Evolutionary conservation across 2,329 filamentous ascomycete genomes (phyloP), one percentile per base, ranked within the genome.

Genomic region (Aschersonia sp.): DNA sequence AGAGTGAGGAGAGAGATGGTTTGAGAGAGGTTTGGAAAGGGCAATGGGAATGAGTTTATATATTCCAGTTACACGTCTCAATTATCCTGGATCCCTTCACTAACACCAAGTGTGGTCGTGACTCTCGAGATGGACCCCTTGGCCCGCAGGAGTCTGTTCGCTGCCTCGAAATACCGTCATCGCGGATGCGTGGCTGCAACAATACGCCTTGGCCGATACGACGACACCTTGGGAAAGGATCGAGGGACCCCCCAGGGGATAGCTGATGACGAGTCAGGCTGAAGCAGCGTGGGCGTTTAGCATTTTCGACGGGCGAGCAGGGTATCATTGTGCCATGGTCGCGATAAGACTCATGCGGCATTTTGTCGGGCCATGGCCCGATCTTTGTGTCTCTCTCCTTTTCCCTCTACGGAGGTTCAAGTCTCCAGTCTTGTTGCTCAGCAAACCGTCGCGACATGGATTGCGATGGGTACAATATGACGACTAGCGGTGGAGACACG

Each of bases 341-440:
- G 49, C 52, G 55, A 60, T 58, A 57, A 58, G 53, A 48, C 50
- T 48, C 43, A 12, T 59, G 58, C 57, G 59, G 55, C 53, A 61
- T 61, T 61, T 58, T 57, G 53, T 54, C 56, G 47, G 40, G 47
- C 51, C 50, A n/a, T 54, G 58, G 53, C 60, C 40, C 32, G 31
- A 30, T 46, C 4, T 29, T 31, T 48, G 29, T 42, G 52, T 55
- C 20, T 42, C 20, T 42, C 40, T n/a, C 40, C 20, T 42, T 9
- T 42, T n/a, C 32, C 10, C 2, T 38, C 32, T 38, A 6, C 10
- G 6, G 6, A 10, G 6, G 6, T 38, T 38, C 6, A 38, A 38
- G 54, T 55, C 53, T 56, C 54, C 56, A 56, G 55, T 47, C 43
- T 47, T 50, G 28, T 43, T 41, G 45, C 30, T 35, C 30, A 47